Evolutionary conservation across 2,329 filamentous ascomycete species (phyloP), one percentile per base, ranked within the genome.

Genomic region (Aspergillus melleus): DNA sequence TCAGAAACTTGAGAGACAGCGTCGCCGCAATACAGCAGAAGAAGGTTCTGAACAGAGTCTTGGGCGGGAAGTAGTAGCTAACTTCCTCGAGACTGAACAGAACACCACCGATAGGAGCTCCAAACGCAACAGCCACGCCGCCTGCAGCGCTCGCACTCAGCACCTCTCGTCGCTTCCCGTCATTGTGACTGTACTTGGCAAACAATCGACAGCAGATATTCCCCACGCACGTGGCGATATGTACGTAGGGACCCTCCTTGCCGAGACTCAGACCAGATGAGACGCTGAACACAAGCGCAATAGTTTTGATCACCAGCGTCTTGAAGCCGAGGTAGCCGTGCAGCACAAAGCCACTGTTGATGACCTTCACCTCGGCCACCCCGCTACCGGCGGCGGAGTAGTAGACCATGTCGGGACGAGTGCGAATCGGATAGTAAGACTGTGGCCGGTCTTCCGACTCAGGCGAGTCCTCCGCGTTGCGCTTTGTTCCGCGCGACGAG

Each of bases 191-290:
- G 75, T 98, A 99, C 73, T 99, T 99, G 62, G 86, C 80, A 68
- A 98, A 98, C n/a, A 98, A 75, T 71, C 95, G 91, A 70, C 94
- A 97, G 32, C 90, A 88, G 72, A 99, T 96, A 69, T 99, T 99
- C 60, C 95, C 95, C 22, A 98, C 89, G 67, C 94, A 96, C 1
- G 94, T 91, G 0, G 93, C 92, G 70, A 98, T 96, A 74, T 99
- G 95, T n/a, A 99, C 95, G 70, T 94, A 98, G 0, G 95, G 95
- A 0, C 94, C 88, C 76, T 97, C 95, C 74, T 99, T 99, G 29
- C 95, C 95, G 47, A 99, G 81, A 72, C 92, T 96, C 61, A 99
- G 83, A 4, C 95, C 95, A 2, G 95, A 98, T 1, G 92, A 90
- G 44, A 98, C 92, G 73, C 91, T 96, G 58, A 98, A 82, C 60